These are phyloP conservation scores for Umbelopsis isabellina DNA, from an alignment of 192 early-diverging fungal species.

Conservation along the genomic window DNA sequence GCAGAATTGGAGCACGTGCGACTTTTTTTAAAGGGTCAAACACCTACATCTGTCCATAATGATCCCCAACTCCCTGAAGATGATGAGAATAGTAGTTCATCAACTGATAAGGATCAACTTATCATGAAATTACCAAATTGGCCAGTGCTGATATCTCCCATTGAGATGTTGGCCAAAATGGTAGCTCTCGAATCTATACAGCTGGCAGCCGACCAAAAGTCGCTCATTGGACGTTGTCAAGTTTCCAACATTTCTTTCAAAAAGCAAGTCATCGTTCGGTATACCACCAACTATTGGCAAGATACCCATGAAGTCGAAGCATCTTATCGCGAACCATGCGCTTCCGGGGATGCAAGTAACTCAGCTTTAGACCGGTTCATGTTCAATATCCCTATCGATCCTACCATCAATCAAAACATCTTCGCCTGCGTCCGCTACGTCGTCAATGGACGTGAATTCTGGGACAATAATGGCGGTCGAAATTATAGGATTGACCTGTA, in stretches of 20 bases:
- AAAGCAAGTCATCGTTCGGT: constrained; percentile 79
- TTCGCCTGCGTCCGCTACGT: constrained; percentile 69
- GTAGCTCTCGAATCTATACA: constrained; percentile 63
- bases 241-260: constrained; percentile 88
- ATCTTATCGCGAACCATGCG: constrained; percentile 60
- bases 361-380: constrained; percentile 68
- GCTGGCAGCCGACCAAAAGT: constrained; percentile 32
- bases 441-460: constrained; percentile 74
- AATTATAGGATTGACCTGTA: constrained; percentile 78
- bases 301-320: constrained; percentile 69
- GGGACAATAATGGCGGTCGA: constrained; percentile 93
- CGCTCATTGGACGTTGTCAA: constrained; percentile 60
- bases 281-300: constrained; percentile 84
- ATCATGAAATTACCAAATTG: constrained; percentile 42
- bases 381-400: constrained; percentile 63
- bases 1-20: constrained; percentile 69
- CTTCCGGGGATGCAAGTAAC: constrained; percentile 45
- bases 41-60: constrained; percentile 52
- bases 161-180: constrained; percentile 40
- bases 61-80: constrained; percentile 40
- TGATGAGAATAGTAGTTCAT: constrained; percentile 5
- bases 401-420: constrained; percentile 43
- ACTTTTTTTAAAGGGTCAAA: constrained; percentile 72
- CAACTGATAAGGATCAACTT: constrained; percentile 28
- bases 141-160: constrained; percentile 30